Evolutionary conservation across 1,139 yeast species (phyloP), one percentile per base, ranked within the genome.

Genomic region (Candida sanyaensis): DNA sequence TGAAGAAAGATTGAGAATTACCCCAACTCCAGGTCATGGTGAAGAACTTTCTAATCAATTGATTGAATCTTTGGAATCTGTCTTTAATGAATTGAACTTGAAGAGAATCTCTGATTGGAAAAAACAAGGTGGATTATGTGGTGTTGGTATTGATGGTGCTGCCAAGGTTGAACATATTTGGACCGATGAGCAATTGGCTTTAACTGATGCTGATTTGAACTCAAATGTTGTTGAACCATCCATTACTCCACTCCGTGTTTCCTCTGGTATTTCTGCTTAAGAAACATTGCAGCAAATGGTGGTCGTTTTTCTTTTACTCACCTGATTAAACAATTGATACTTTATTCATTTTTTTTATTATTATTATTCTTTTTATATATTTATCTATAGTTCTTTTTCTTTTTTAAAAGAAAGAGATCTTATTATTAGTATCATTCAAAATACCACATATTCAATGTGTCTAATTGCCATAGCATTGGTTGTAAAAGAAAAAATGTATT

Each of bases 21-120:
- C 99, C 17, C 98, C 99, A 46, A 92, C 99, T 38, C 99, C 99
- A 37, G 98, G 97, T 48, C 99, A 93, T 68, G 81, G 83, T 30
- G 77, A 83, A 50, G 87, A 86, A 53, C 77, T 89, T 49, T 80
- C 93, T 50, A 89, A 91, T 64, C 80, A 84, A 55, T 79, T 93
- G 59, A 78, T 93, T 51, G 79, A 72, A 11, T 92, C 97, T 6
- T 75, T 95, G 45, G 96, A 90, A 59, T 79, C 82, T 44, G 91
- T 92, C 27, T 93, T 93, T 74, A 76, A 75, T 42, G 88, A 86
- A 55, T 78, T 92, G 67, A 77, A 77, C 50, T 79, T 93, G 66
- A 83, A 85, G 66, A 86, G 96, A 65, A 84, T 86, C 47, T 62
- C 73, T 42, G 95, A 89, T 63, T 90, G 98, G 95, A 83, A 80